A percentile compares a stretch with the other conserved stretches of the same genome.
Conservation (phyloP, 305 asterid genomes). For the Solanum chacoense region DNA sequence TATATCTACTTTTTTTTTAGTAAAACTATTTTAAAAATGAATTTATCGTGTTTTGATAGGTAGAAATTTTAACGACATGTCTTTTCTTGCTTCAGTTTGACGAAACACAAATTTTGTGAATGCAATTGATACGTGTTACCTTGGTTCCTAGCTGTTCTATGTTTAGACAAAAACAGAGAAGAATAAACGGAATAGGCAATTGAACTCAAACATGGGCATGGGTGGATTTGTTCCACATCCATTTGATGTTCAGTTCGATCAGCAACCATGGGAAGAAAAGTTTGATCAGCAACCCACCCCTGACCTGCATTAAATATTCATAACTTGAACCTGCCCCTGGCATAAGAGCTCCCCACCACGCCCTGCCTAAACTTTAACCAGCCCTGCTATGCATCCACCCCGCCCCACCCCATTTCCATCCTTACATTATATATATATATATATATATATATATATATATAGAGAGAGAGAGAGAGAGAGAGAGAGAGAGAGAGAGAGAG, state of each 20-base stretch:
- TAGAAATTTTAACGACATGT: neutral
- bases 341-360: neutral
- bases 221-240: neutral
- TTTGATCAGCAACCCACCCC: neutral
- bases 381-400: neutral
- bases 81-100: neutral
- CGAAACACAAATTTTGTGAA: neutral
- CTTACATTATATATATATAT: neutral
- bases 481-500: too few relatives aligned
- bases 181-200: neutral
- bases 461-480: too few relatives aligned
- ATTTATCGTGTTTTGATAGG: neutral
- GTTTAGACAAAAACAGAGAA: neutral
- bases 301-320: neutral
- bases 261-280: neutral
- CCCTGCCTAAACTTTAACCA: neutral
- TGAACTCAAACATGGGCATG: neutral
- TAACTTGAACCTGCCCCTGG: neutral
- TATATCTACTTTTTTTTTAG: neutral
- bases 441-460: too few relatives aligned
- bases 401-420: neutral
- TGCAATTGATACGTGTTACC: neutral
- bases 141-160: neutral
- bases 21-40: neutral
- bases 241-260: neutral